phyloP scores from a whole-genome alignment of 208 protist genomes.

The Wallacemonas collosoma region DNA sequence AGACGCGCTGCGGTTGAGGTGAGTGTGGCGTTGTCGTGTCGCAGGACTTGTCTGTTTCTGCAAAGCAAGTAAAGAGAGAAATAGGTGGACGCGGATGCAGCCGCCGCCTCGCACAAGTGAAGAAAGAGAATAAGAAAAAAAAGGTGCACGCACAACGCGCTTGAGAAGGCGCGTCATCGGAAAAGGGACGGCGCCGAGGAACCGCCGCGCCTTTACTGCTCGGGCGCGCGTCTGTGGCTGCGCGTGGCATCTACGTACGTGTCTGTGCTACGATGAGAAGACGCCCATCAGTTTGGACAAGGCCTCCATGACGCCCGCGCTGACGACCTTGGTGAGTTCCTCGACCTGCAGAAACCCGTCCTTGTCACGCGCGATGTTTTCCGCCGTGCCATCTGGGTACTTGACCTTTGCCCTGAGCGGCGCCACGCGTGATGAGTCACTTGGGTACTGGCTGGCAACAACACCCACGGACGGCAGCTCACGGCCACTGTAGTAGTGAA shows the following conservation, averaged over 20 bases:
- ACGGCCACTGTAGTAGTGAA: slow-evolving; percentile 47
- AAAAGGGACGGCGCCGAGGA: too few species aligned
- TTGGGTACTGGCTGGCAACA: slow-evolving; percentile 40
- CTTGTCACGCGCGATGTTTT: slow-evolving; percentile 15
- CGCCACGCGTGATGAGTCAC: slow-evolving; percentile 4
- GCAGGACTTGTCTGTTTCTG: neutral
- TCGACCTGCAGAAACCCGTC: slow-evolving; percentile 35
- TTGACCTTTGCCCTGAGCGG: slow-evolving; percentile 33
- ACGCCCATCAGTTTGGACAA: slow-evolving; percentile 34
- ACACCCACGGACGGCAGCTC: slow-evolving; percentile 45
- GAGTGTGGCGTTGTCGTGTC: neutral
- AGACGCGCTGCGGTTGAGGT: neutral
- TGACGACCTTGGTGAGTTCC: slow-evolving; percentile 24
- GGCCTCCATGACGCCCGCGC: slow-evolving; percentile 28
- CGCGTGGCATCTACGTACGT: too few species aligned
- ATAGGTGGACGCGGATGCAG: neutral
- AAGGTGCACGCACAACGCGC: neutral
- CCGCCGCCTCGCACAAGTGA: neutral
- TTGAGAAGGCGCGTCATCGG: too few species aligned
- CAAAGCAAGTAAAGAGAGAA: neutral
- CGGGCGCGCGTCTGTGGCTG: too few species aligned
- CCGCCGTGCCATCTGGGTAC: slow-evolving; percentile 23
- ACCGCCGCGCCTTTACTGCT: too few species aligned
- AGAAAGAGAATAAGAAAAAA: slow-evolving; percentile 12
- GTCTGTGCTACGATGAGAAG: slow-evolving; percentile 15